Evolutionary conservation across 73 alveolate genomes (phyloP), one percentile per base, ranked within the genome.

Genomic region (Strombidium stylifer): DNA sequence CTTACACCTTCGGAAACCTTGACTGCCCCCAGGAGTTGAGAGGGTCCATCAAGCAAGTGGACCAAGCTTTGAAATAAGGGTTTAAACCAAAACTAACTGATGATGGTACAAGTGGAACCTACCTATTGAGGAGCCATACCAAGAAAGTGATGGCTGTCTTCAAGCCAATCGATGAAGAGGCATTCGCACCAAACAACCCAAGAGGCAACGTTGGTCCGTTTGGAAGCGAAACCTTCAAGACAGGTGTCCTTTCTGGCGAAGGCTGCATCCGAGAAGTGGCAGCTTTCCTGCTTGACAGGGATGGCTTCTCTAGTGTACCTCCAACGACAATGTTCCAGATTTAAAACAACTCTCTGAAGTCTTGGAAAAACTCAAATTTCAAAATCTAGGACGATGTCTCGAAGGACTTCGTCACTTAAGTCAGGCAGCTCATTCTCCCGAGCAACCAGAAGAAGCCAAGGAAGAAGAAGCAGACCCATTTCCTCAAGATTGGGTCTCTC

Each of bases 111-210:
- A 72, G 96, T 35, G 99, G 99, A 20, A 86, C 97, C 18, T 95
- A 95, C 69, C 74, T 80, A 45, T 61, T 95, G 88, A 87, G 94
- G 57, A 67, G 73, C 49, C 62, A 52, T 10, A 54, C 64, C 49
- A 81, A 79, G 62, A 85, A 72, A 39, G 73, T 51, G 8, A 86
- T 83, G 14, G 98, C 97, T 3, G 70, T 95, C 24, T 95, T 95
- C 61, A 95, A 95, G 54, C 99, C 99, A 3, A 65, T 89, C 39
- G 99, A 95, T 84, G 99, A 95, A 72, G 99, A 95, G 71, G 94
- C 98, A 19, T 93, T 81, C 82, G 97, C 99, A 15, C 99, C 99
- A 10, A 87, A 89, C 68, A 95, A 95, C 67, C 98, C 96, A 10
- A 71, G 95, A 59, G 98, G 98, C n/a, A 85, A 90, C 77, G 70